Base-by-base conservation (phyloP, 371 early-diverging fungal species). In the Mucor saturninus region DNA sequence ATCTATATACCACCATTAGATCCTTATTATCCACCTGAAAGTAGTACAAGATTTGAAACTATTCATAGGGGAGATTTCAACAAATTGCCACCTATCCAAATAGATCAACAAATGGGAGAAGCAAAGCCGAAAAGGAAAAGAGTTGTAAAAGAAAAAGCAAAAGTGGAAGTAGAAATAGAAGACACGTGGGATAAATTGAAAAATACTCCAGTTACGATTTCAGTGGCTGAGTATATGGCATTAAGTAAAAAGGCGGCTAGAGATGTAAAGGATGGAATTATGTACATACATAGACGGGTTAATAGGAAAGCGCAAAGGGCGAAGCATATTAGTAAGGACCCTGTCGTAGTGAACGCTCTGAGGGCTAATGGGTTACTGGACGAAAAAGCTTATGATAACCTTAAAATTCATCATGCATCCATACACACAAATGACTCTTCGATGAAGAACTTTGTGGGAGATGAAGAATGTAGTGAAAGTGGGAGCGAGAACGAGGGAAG, bases 231-330 rank as follows among this genome's bases (percentile, higher is more conserved):
- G 32, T 58, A 58, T 28, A 10, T 58, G 26, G 48, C 59, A 5
- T 4, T 11, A 9, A 58, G 49, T 15, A 58, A 32, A 21, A 50
- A 58, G 4, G 28, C 39, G 4, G 48, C 59, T 2, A 10, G 31
- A 13, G 50, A 58, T 26, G 59, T 58, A 13, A 58, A 58, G 10
- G 4, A 32, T 37, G 59, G 59, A 10, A n/a, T 58, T n/a, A 21
- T 32, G 6, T 26, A 58, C 28, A 15, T 58, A 21, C 14, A 58
- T 28, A 9, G 50, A 21, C 31, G 59, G 4, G 29, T 37, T 11
- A 31, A 45, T 2, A 13, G 2, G 43, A 35, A 1, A 39, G 7
- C 11, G 4, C 30, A n/a, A 38, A 13, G n/a, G 11, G 1, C 1
- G 6, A 38, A 11, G 8, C 8, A 8, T 38, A 38, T 11, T 38